These are phyloP conservation scores for Curvularia verruculosa DNA, from an alignment of 2,329 filamentous ascomycete species.

Conservation along the genomic window DNA sequence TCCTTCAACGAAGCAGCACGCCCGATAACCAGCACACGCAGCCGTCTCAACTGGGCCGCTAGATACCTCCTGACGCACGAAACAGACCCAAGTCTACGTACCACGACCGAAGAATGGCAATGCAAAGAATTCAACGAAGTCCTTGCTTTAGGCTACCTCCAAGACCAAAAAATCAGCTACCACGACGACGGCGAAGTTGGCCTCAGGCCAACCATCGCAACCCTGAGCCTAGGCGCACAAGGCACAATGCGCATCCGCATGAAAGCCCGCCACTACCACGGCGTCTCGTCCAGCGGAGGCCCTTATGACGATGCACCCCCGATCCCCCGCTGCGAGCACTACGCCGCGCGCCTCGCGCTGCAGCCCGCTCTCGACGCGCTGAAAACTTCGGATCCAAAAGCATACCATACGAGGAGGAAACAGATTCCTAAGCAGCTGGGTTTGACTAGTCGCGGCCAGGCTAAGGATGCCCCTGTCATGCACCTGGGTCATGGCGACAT, in stretches of 20 bases:
- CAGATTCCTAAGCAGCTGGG: slow-evolving; percentile 48
- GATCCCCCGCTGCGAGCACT: slow-evolving; percentile 38
- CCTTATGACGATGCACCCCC: slow-evolving; percentile 42
- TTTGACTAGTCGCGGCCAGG: slow-evolving; percentile 38
- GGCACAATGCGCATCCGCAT: slow-evolving; percentile 65
- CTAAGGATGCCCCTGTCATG: slow-evolving; percentile 52
- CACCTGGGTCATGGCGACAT: slow-evolving; percentile 68
- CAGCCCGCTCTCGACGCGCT: slow-evolving; percentile 39
- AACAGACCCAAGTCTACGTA: slow-evolving; percentile 14
- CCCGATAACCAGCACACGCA: slow-evolving; percentile 58
- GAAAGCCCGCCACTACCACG: slow-evolving; percentile 58
- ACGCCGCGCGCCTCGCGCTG: slow-evolving; percentile 43
- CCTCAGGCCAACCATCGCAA: slow-evolving; percentile 67
- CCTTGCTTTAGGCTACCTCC: slow-evolving; percentile 67
- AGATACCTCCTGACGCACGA: slow-evolving; percentile 48
- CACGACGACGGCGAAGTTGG: slow-evolving; percentile 71
- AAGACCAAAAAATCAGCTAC: slow-evolving; percentile 64
- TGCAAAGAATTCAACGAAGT: slow-evolving; percentile 65
- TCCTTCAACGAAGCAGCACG: slow-evolving; percentile 39
- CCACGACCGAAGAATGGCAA: slow-evolving; percentile 14
- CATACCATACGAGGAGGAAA: slow-evolving; percentile 37
- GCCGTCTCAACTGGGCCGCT: slow-evolving; percentile 63
- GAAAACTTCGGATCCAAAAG: slow-evolving; percentile 21
- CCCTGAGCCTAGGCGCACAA: slow-evolving; percentile 62
- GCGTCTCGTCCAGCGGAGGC: slow-evolving; percentile 39